A percentile compares a stretch with the other conserved stretches of the same genome.
These are phyloP conservation scores for Mucor irregularis DNA, from an alignment of 371 early-diverging fungal genomes.

Conservation along the genomic window DNA sequence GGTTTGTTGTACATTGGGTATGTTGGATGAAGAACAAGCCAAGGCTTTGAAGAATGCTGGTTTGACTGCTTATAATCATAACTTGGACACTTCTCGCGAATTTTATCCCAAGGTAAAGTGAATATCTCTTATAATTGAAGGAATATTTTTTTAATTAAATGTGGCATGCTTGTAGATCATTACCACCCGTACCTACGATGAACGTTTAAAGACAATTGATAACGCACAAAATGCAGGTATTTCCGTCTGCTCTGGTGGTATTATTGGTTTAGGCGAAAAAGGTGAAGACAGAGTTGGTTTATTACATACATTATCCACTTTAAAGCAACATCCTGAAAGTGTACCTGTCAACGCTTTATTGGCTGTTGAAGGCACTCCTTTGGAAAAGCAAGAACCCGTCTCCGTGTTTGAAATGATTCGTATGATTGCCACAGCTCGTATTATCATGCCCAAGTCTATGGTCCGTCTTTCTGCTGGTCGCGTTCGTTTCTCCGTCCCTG, in stretches of 20 bases:
- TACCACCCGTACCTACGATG: conserved; percentile 83
- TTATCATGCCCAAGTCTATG: conserved; percentile 84
- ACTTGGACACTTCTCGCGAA: conserved; percentile 84
- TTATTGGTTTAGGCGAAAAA: conserved; percentile 84
- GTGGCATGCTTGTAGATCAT: conserved; percentile 57
- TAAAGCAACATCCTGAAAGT: conserved; percentile 82
- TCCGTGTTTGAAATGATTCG: conserved; percentile 86
- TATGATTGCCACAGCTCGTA: conserved; percentile 86
- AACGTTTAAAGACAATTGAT: conserved; percentile 76
- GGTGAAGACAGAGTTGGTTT: conserved; percentile 78
- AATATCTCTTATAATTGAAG: neutral
- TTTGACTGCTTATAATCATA: conserved; percentile 91
- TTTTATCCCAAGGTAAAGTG: conserved; percentile 72
- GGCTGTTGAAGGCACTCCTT: conserved; percentile 81
- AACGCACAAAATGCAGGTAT: conserved; percentile 83
- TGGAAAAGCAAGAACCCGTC: conserved; percentile 82
- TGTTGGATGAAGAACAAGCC: conserved; percentile 80
- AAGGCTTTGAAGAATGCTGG: conserved; percentile 81
- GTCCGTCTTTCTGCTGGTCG: conserved; percentile 87
- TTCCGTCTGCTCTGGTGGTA: conserved; percentile 88
- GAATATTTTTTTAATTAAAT: neutral
- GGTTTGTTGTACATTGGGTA: conserved; percentile 88
- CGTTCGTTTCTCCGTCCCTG: conserved; percentile 73
- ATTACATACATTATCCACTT: conserved; percentile 74
- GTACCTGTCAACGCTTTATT: conserved; percentile 86